phyloP scores from a whole-genome alignment of 306 rosid genomes.

The Inga laurina region DNA sequence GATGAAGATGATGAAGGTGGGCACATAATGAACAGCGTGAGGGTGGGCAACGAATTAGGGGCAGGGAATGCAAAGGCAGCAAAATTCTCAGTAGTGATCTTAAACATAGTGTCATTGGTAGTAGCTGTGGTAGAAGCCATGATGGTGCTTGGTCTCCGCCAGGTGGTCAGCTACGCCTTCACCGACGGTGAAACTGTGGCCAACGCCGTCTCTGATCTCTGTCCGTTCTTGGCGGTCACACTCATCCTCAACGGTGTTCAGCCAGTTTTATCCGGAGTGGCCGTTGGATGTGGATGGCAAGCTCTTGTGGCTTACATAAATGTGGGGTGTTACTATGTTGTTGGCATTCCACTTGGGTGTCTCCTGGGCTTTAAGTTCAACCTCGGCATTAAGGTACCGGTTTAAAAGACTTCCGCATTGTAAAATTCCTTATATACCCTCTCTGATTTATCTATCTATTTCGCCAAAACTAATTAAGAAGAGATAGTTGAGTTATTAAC shows the following conservation, averaged over 20 bases:
- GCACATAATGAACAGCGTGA: not conserved
- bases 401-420: not conserved
- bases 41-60: slow-evolving; percentile 53
- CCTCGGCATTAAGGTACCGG: slow-evolving; percentile 59
- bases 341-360: slow-evolving; percentile 69
- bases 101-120: slow-evolving; percentile 41
- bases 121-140: slow-evolving; percentile 50
- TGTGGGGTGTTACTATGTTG: slow-evolving; percentile 61
- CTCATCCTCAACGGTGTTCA: slow-evolving; percentile 74
- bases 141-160: slow-evolving; percentile 50
- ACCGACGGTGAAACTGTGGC: slow-evolving; percentile 63
- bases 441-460: too few species aligned
- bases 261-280: slow-evolving; percentile 78
- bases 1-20: too few species aligned
- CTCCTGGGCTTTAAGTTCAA: slow-evolving; percentile 66
- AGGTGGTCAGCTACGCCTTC: slow-evolving; percentile 68
- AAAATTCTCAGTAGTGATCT: slow-evolving; percentile 53
- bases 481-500: too few species aligned
- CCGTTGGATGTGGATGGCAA: slow-evolving; percentile 92
- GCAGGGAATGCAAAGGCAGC: slow-evolving; percentile 74
- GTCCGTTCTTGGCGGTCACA: slow-evolving; percentile 57
- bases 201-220: slow-evolving; percentile 58
- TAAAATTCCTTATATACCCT: not conserved
- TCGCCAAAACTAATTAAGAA: too few species aligned
- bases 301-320: slow-evolving; percentile 70